Evolutionary conservation across 2,329 filamentous ascomycete genomes (phyloP).

Genomic region (Byssochlamys sp.): DNA sequence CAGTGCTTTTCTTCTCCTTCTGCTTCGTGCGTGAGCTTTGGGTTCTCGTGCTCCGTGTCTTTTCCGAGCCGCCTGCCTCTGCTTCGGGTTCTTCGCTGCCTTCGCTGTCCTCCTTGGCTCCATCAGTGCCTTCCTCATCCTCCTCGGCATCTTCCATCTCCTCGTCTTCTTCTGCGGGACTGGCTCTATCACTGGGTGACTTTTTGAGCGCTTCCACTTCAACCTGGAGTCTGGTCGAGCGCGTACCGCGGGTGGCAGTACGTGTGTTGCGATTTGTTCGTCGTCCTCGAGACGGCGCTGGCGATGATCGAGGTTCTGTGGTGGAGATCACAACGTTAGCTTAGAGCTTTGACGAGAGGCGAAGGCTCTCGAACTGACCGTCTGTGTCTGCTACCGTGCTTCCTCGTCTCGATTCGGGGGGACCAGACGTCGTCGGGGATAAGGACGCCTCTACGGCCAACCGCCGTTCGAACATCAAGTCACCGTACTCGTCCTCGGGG

Average conservation of each 20-base stretch:
- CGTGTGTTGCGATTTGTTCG: constrained; percentile 25
- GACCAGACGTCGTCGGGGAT: constrained; percentile 29
- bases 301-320: constrained; percentile 35
- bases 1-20: constrained; percentile 16
- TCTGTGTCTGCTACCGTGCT: constrained; percentile 41
- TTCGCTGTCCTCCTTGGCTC: constrained; percentile 27
- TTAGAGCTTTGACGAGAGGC: not conserved
- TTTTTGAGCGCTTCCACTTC: constrained; percentile 26
- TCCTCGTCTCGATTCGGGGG: constrained; percentile 29
- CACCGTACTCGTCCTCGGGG: constrained; percentile 42
- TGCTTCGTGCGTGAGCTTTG: constrained; percentile 26
- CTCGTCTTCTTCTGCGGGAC: constrained; percentile 28
- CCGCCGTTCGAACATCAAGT: constrained; percentile 40
- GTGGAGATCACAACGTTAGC: not conserved
- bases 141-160: constrained; percentile 32
- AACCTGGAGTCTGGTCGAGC: constrained; percentile 30
- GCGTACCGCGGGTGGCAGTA: constrained; percentile 25
- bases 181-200: constrained; percentile 15
- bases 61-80: constrained; percentile 26
- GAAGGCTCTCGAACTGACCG: constrained; percentile 23
- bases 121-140: constrained; percentile 30
- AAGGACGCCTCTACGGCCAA: constrained; percentile 35
- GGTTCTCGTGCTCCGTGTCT: constrained; percentile 26
- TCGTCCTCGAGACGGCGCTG: constrained; percentile 32
- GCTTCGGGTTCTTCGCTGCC: constrained; percentile 28